Conservation (phyloP, 768 basidiomycete genomes). For the Pisolithus orientalis region DNA sequence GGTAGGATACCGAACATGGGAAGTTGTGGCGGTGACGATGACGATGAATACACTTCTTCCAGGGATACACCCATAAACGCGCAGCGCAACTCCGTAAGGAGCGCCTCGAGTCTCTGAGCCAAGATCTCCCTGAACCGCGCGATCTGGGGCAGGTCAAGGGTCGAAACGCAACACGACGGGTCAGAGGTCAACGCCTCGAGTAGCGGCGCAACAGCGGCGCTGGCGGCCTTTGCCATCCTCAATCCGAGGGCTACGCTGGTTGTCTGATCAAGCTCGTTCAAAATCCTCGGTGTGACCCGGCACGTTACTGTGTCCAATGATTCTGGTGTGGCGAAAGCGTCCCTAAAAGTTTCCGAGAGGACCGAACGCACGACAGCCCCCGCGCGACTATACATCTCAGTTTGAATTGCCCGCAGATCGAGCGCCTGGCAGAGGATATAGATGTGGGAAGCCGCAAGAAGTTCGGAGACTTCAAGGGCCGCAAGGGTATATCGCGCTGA, state of each 20-base stretch:
- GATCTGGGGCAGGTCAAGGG: slow-evolving; percentile 18
- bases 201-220: slow-evolving; percentile 52
- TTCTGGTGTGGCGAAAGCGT: slow-evolving; percentile 8
- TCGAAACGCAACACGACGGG: not conserved
- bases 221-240: slow-evolving; percentile 69
- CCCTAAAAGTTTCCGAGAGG: slow-evolving; percentile 7
- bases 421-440: slow-evolving; percentile 79
- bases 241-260: slow-evolving; percentile 64
- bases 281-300: slow-evolving; percentile 36
- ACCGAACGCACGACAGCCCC: slow-evolving; percentile 12
- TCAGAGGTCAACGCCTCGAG: slow-evolving; percentile 38
- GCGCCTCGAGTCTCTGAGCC: slow-evolving; percentile 8
- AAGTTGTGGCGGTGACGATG: slow-evolving; percentile 20
- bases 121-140: slow-evolving; percentile 16
- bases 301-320: slow-evolving; percentile 9
- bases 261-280: slow-evolving; percentile 53
- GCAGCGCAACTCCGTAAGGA: slow-evolving; percentile 24
- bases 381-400: slow-evolving; percentile 44
- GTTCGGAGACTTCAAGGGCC: slow-evolving; percentile 71
- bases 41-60: slow-evolving; percentile 5
- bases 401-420: slow-evolving; percentile 72
- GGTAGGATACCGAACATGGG: slow-evolving; percentile 39
- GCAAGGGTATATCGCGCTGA: slow-evolving; percentile 76
- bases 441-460: slow-evolving; percentile 69
- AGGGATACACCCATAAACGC: slow-evolving; percentile 17